These are phyloP conservation scores for Rhytidhysteron rufulum DNA, from an alignment of 2,329 filamentous ascomycete species.

Conservation along the genomic window DNA sequence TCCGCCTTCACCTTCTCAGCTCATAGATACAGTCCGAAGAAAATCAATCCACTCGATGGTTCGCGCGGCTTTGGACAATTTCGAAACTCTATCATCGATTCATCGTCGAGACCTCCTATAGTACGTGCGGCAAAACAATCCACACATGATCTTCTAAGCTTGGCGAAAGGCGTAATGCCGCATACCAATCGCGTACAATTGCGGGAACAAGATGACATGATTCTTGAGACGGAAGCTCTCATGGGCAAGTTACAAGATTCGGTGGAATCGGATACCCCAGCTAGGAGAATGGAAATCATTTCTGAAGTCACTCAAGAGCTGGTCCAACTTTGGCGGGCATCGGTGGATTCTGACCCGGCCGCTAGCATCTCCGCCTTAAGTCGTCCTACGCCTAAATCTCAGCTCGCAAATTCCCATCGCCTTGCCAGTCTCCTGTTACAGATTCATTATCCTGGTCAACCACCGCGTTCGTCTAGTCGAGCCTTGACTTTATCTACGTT, in stretches of 20 bases:
- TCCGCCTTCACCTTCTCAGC: slow-evolving; percentile 2
- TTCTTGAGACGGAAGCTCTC: slow-evolving; percentile 71
- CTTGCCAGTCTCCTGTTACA: slow-evolving; percentile 74
- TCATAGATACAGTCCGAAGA: not conserved
- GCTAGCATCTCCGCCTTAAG: slow-evolving; percentile 14
- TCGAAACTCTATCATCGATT: slow-evolving; percentile 31
- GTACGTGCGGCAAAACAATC: slow-evolving; percentile 39
- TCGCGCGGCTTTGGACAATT: slow-evolving; percentile 33
- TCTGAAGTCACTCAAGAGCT: slow-evolving; percentile 26
- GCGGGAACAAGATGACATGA: slow-evolving; percentile 65
- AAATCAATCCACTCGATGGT: not conserved
- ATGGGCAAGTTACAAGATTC: slow-evolving; percentile 44
- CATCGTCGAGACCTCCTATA: slow-evolving; percentile 16
- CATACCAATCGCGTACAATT: slow-evolving; percentile 57
- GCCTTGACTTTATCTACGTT: slow-evolving; percentile 22
- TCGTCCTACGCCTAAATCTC: slow-evolving; percentile 49
- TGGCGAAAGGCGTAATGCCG: slow-evolving; percentile 67
- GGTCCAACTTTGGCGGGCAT: slow-evolving; percentile 52
- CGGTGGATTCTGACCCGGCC: slow-evolving; percentile 9
- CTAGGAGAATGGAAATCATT: slow-evolving; percentile 25
- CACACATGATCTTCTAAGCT: slow-evolving; percentile 62
- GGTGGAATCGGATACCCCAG: slow-evolving; percentile 26
- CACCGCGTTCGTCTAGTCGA: slow-evolving; percentile 17
- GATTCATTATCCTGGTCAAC: slow-evolving; percentile 61
- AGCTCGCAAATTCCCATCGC: slow-evolving; percentile 71